These are phyloP conservation scores for Starmerella scarabaei DNA, from an alignment of 805 yeast genomes.

Conservation along the genomic window DNA sequence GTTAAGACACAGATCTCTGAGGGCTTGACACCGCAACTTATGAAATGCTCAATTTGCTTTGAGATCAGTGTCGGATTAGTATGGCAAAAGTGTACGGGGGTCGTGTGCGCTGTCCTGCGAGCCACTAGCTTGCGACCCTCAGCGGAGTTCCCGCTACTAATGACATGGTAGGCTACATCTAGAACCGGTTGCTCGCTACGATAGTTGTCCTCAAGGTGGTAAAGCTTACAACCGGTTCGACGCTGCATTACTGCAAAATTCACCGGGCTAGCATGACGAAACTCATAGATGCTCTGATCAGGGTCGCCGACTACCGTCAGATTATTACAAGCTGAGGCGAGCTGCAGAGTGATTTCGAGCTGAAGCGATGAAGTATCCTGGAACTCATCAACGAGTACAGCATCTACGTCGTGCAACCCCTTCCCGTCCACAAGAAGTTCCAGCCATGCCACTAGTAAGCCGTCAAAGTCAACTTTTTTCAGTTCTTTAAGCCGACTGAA, in stretches of 20 bases:
- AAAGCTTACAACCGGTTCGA: constrained; percentile 24
- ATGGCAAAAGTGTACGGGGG: constrained; percentile 25
- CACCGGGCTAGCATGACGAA: constrained; percentile 61
- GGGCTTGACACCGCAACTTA: constrained; percentile 32
- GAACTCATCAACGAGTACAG: constrained; percentile 83
- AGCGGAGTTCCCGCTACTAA: constrained; percentile 1
- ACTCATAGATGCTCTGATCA: constrained; percentile 86
- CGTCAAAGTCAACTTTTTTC: constrained; percentile 67
- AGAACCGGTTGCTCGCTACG: constrained; percentile 64
- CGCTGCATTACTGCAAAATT: constrained; percentile 49
- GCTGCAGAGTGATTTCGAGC: constrained; percentile 46
- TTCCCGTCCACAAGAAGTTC: constrained; percentile 31
- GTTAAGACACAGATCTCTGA: constrained; percentile 64
- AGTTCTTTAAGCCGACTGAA: constrained; percentile 26
- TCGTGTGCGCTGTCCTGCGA: constrained; percentile 24
- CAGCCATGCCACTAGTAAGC: constrained; percentile 48
- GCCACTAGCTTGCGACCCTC: constrained; percentile 33
- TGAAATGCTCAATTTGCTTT: constrained; percentile 41
- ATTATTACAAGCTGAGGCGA: constrained; percentile 30
- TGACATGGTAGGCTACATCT: constrained; percentile 40
- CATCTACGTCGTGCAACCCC: constrained; percentile 39
- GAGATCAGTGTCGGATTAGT: too few relatives aligned
- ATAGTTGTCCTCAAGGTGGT: constrained; percentile 56
- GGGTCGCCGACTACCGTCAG: constrained; percentile 93
- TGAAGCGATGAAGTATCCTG: constrained; percentile 83